Conservation (phyloP, 2,329 filamentous ascomycete species). For the Clarireedia paspali region DNA sequence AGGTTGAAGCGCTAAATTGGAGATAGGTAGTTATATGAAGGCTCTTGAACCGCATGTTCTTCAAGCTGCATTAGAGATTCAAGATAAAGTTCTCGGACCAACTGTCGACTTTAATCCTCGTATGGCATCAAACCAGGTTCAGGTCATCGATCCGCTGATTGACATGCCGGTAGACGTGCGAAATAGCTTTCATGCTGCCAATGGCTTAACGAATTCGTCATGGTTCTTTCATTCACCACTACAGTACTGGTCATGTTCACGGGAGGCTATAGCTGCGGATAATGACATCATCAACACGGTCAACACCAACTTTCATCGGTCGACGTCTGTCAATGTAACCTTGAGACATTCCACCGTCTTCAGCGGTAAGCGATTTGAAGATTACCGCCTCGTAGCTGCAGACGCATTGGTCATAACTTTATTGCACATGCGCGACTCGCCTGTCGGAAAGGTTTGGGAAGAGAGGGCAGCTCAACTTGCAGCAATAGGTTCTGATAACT, state of each 20-base stretch:
- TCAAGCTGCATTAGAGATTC: constrained; percentile 58
- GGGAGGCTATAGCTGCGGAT: constrained; percentile 50
- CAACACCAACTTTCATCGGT: constrained; percentile 53
- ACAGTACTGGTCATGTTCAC: constrained; percentile 71
- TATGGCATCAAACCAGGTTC: constrained; percentile 19
- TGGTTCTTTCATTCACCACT: constrained; percentile 81
- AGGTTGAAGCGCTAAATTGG: constrained; percentile 9
- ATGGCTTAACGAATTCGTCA: constrained; percentile 52
- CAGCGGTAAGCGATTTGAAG: constrained; percentile 69
- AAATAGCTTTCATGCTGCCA: constrained; percentile 50
- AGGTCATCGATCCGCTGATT: constrained; percentile 7
- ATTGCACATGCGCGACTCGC: constrained; percentile 59
- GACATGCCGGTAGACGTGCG: constrained; percentile 33
- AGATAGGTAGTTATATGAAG: constrained; percentile 58
- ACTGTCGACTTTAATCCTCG: constrained; percentile 49
- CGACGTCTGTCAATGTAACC: constrained; percentile 64
- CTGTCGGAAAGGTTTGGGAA: constrained; percentile 59
- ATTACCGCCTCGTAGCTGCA: constrained; percentile 58
- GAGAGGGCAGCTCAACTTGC: constrained; percentile 47
- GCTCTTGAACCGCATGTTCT: constrained; percentile 61
- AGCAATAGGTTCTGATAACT: constrained; percentile 40
- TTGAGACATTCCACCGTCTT: constrained; percentile 73
- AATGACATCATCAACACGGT: constrained; percentile 59
- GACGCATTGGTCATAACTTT: constrained; percentile 75
- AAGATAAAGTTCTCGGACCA: constrained; percentile 59